A percentile compares a stretch with the other conserved stretches of the same genome.
Evolutionary conservation across 306 rosid species (phyloP).

Genomic region (Quercus engelmannii): DNA sequence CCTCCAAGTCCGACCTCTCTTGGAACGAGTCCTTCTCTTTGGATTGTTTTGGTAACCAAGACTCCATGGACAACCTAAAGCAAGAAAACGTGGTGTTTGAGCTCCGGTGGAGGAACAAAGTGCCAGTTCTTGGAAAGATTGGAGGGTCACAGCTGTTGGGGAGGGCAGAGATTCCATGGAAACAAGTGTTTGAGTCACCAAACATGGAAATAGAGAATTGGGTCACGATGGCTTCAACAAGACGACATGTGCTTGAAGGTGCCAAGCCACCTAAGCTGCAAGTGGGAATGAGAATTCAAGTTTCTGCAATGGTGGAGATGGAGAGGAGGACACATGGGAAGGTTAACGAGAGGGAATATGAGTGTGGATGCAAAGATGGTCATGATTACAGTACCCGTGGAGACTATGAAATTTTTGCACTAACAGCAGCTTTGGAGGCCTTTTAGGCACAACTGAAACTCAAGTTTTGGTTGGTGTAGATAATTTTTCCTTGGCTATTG

Average conservation of each 20-base stretch:
- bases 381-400: conserved; percentile 31
- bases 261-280: conserved; percentile 35
- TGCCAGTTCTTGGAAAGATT: conserved; percentile 31
- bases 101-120: conserved; percentile 51
- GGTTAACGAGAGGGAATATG: conserved; percentile 22
- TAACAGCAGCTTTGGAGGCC: conserved; percentile 58
- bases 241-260: conserved; percentile 11
- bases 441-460: conserved; percentile 13
- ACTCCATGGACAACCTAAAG: conserved; percentile 43
- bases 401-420: conserved; percentile 55
- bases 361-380: conserved; percentile 62
- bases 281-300: conserved; percentile 43
- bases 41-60: conserved; percentile 55
- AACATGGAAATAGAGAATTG: conserved; percentile 60
- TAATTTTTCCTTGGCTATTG: no score
- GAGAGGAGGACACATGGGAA: conserved; percentile 23
- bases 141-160: conserved; percentile 65
- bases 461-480: no score
- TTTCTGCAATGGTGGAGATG: conserved; percentile 8
- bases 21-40: conserved; percentile 70
- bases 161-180: conserved; percentile 65
- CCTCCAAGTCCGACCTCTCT: conserved; percentile 33
- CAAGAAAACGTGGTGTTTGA: conserved; percentile 58
- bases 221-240: conserved; percentile 42
- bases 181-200: conserved; percentile 49